A percentile compares a stretch with the other conserved stretches of the same genome.
These are phyloP conservation scores for Magnaporthiopsis rhizophila DNA, from an alignment of 2,329 filamentous ascomycete genomes.

Conservation along the genomic window DNA sequence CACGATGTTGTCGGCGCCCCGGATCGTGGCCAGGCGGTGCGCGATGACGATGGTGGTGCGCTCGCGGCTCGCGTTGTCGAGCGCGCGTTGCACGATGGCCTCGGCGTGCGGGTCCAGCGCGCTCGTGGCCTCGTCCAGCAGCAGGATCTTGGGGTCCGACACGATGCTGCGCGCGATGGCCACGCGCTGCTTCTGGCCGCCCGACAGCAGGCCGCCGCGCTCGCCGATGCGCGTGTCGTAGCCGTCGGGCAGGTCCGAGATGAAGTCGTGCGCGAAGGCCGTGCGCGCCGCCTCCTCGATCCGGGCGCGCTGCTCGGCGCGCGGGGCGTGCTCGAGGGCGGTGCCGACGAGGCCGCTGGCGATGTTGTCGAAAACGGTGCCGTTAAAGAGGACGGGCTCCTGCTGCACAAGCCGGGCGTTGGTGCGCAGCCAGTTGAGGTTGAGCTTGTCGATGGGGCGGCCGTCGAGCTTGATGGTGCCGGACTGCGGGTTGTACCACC, in stretches of 20 bases:
- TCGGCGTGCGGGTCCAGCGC: conserved; percentile 39
- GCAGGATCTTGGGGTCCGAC: conserved; percentile 54
- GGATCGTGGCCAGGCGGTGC: conserved; percentile 48
- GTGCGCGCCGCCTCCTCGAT: conserved; percentile 54
- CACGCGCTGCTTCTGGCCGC: conserved; percentile 60
- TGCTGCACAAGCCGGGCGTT: conserved; percentile 61
- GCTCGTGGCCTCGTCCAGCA: conserved; percentile 61
- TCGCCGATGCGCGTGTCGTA: conserved; percentile 59
- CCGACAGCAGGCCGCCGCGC: conserved; percentile 55
- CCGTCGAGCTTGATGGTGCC: conserved; percentile 30
- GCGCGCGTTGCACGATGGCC: conserved; percentile 45
- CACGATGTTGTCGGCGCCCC: conserved; percentile 32
- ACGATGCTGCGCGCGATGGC: conserved; percentile 60
- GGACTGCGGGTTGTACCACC: conserved; percentile 28
- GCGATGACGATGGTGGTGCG: conserved; percentile 61
- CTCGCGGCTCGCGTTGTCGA: conserved; percentile 46
- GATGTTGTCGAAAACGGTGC: conserved; percentile 56
- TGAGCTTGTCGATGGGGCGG: conserved; percentile 23
- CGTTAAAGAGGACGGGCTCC: conserved; percentile 61
- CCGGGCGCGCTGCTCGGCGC: conserved; percentile 46
- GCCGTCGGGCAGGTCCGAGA: conserved; percentile 21
- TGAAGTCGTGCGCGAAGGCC: conserved; percentile 37
- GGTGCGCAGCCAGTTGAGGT: conserved; percentile 42
- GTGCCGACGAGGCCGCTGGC: conserved; percentile 48
- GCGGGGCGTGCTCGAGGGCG: conserved; percentile 41